phyloP scores from a whole-genome alignment of 345 rosid genomes.

The Toxicodendron radicans region DNA sequence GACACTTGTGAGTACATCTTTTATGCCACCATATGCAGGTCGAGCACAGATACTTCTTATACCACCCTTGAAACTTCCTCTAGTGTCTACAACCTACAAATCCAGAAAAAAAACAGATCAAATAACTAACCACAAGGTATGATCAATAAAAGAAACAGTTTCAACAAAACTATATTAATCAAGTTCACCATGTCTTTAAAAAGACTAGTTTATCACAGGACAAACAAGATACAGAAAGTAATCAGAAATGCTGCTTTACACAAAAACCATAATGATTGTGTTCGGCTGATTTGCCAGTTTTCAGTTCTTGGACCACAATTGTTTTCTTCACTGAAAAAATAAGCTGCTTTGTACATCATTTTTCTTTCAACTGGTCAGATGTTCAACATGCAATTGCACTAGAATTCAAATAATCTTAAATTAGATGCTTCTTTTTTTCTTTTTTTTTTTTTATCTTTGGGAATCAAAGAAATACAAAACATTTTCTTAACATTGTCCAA shows the following conservation, averaged over 20 bases:
- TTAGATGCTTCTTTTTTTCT: not conserved
- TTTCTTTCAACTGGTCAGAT: not conserved
- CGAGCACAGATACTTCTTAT: constrained; percentile 40
- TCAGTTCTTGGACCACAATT: not conserved
- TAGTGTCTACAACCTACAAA: constrained; percentile 55
- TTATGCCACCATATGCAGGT: constrained; percentile 71
- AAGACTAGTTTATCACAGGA: not conserved
- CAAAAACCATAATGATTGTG: no score
- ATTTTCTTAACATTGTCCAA: no score
- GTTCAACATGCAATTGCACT: not conserved
- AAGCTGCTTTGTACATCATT: not conserved
- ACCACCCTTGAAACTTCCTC: constrained; percentile 37
- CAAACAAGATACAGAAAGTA: not conserved
- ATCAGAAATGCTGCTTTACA: not conserved
- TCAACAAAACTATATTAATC: not conserved
- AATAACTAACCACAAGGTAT: not conserved
- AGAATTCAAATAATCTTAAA: not conserved
- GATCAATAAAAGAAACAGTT: not conserved
- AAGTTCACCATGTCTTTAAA: not conserved
- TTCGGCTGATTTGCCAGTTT: no score
- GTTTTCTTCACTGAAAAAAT: not conserved
- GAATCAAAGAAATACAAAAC: no score
- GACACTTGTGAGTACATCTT: constrained; percentile 68
- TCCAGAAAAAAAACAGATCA: constrained; percentile 13
- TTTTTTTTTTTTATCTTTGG: no score